phyloP scores from a whole-genome alignment of 306 rosid species.

The cucumber (Cucumis sativus) region DNA sequence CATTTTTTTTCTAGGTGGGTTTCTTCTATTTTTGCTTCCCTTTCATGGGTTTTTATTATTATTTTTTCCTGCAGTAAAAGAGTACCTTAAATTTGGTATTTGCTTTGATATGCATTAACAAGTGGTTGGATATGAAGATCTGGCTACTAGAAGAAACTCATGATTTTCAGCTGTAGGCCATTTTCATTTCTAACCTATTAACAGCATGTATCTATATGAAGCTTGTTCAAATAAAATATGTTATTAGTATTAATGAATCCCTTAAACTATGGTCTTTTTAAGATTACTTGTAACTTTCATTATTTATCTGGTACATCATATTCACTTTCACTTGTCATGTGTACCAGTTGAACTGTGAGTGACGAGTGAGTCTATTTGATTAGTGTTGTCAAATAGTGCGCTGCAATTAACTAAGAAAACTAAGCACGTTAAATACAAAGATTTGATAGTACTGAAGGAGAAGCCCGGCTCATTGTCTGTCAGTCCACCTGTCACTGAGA shows the following conservation, averaged over 20 bases:
- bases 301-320: not conserved
- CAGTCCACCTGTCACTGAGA: not conserved
- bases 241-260: not conserved
- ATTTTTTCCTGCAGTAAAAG: not conserved
- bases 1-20: conserved; percentile 4
- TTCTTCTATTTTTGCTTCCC: not conserved
- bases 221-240: not conserved
- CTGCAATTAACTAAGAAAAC: not conserved
- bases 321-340: not conserved
- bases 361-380: not conserved
- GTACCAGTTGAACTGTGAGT: not conserved
- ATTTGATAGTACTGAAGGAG: not conserved
- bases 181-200: not conserved
- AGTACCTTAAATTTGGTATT: not conserved
- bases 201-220: conserved; percentile 3
- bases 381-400: not conserved
- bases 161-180: not conserved
- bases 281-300: not conserved
- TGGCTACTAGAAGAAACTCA: not conserved
- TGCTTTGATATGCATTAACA: too few relatives aligned
- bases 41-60: not conserved
- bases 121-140: not conserved
- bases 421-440: not conserved
- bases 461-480: not conserved
- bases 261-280: not conserved